Evolutionary conservation across 441 rosid genomes (phyloP), one percentile per base, ranked within the genome.

Genomic region (Geranium incanum): DNA sequence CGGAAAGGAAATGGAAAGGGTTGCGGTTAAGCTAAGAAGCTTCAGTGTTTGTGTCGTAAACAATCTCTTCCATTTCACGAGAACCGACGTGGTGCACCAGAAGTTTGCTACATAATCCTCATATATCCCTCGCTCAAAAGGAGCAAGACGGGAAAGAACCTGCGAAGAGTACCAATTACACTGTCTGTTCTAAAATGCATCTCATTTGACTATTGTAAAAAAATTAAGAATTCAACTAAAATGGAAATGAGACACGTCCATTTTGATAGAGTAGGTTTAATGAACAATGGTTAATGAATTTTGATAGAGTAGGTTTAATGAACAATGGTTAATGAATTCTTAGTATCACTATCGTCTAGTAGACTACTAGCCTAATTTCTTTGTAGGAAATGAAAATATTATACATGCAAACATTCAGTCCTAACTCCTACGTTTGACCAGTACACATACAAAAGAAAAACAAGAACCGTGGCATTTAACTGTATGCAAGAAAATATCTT

Each of bases 101-200:
- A 94, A 90, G 81, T 92, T 92, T 36, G 97, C 97, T 36, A 94
- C 97, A 76, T 90, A 94, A 78, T 92, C 97, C 86, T 94, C 97
- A 7, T 90, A 94, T 86, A 94, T 84, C 62, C 99, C 97, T 77
- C 99, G 89, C 81, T 92, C 94, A 60, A 92, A 94, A 48, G 98
- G 99, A 78, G 96, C 97, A 76, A 92, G 93, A 71, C 92, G 94
- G 59, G 86, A 86, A 43, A 92, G 82, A 82, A 91, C 96, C 97
- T 94, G 85, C 38, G 59, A 7, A 57, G 75, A 71, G 70, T 57
- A 79, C 57, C 33, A 67, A 8, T 67, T 73, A 64, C 33, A 1
- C 33, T 2, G 3, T 28, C 33, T 28, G 33, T 28, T 28, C 33
- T 28, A 28, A 28, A 28, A 28, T 28, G 33, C 3, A 28, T 28